These are phyloP conservation scores for Ceratobasidium sp. DNA, from an alignment of 1,284 basidiomycete species.

Conservation along the genomic window DNA sequence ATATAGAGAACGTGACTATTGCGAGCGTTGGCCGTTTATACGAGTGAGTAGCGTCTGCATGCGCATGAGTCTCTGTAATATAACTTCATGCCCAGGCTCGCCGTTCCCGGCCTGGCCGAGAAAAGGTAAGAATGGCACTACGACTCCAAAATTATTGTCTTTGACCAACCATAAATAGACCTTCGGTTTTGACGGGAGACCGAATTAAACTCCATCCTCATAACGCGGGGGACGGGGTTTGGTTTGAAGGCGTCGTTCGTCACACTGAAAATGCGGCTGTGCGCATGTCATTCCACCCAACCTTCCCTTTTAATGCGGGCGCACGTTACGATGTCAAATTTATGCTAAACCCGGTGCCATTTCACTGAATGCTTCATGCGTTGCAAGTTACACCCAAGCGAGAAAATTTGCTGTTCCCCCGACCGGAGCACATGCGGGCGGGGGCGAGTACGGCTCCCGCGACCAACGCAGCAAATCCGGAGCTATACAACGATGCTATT, in stretches of 20 bases:
- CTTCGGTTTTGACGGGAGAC: slow-evolving; percentile 60
- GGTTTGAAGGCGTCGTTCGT: slow-evolving; percentile 66
- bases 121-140: slow-evolving; percentile 53
- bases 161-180: slow-evolving; percentile 1
- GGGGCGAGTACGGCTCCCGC: background rate
- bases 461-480: slow-evolving; percentile 36
- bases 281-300: slow-evolving; percentile 59
- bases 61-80: no score
- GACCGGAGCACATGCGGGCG: slow-evolving; percentile 45
- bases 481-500: slow-evolving; percentile 55
- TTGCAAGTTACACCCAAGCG: slow-evolving; percentile 54
- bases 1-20: slow-evolving; percentile 55
- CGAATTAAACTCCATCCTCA: slow-evolving; percentile 58
- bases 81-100: slow-evolving; percentile 52
- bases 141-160: background rate
- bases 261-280: slow-evolving; percentile 59
- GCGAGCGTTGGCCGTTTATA: slow-evolving; percentile 34
- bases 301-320: slow-evolving; percentile 51
- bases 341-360: slow-evolving; percentile 60
- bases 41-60: slow-evolving; percentile 30
- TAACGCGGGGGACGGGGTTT: slow-evolving; percentile 44
- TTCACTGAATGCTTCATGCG: slow-evolving; percentile 64
- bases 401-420: slow-evolving; percentile 55
- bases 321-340: slow-evolving; percentile 59
- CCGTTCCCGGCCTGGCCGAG: slow-evolving; percentile 66